Evolutionary conservation across 768 basidiomycete species (phyloP), one percentile per base, ranked within the genome.

Genomic region (Leucocoprinus birnbaumii): DNA sequence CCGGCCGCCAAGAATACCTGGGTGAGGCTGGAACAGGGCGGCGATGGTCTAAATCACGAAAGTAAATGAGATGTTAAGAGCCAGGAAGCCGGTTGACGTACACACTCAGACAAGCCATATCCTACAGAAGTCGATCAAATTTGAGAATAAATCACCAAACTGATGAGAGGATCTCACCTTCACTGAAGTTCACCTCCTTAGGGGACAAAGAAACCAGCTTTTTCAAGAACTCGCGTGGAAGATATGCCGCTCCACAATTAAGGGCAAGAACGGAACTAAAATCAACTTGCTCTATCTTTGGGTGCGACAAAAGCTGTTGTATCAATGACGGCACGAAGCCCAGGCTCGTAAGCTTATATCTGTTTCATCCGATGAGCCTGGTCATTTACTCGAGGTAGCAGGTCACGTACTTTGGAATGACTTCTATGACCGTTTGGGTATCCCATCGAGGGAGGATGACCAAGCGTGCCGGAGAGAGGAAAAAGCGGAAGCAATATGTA

Each of bases 81-180:
- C n/a, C n/a, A n/a, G 9, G 38, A 38, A 38, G 13, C 4, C 4
- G 4, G 11, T n/a, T 24, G 7, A 68, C 85, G 38, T 62, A 86
- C 86, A 47, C 68, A 66, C 75, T 87, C 86, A 0, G 85, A 85
- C 76, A 87, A 79, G 25, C 88, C 89, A 57, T 86, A 89, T 0
- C 85, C 86, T 85, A 51, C n/a, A n/a, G 51, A 24, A 38, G 13
- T 38, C 8, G 3, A 4, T 3, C 4, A 16, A 38, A 6, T 38
- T 3, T 38, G 4, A 41, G 26, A 43, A 37, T 19, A 43, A n/a
- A 46, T 1, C 22, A 18, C 16, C 4, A 5, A 7, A 35, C 44
- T 3, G 3, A 13, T 24, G 13, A 46, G 22, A 18, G 1, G 21
- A 6, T 19, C 71, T 11, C 45, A 84, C 84, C 84, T 73, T 82